Conservation (phyloP, 139 green algal genomes). For the Tetraselmis striata region DNA sequence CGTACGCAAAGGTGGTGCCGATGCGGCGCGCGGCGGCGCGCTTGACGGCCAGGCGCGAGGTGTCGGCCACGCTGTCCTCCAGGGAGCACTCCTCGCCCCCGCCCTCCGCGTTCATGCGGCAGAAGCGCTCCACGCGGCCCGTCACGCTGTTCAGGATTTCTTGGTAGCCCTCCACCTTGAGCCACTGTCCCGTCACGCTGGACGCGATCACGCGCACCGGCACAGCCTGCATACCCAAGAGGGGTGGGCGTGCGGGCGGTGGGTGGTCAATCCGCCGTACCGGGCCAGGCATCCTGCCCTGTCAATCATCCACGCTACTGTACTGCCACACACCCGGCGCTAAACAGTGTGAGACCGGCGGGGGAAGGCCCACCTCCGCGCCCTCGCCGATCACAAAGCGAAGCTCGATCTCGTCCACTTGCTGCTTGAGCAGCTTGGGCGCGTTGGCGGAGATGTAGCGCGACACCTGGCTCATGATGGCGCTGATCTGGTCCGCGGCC, state of each 20-base stretch:
- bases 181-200: constrained; percentile 24
- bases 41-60: background rate
- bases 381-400: constrained; percentile 3
- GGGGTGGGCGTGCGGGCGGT: no score
- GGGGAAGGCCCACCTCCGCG: constrained; percentile 1
- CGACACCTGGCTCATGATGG: constrained; percentile 1
- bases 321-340: no score
- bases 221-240: no score
- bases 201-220: constrained; percentile 23
- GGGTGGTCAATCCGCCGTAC: no score
- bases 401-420: constrained; percentile 28
- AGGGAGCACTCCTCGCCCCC: constrained; percentile 17
- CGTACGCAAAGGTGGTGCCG: constrained; percentile 5
- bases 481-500: background rate
- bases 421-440: constrained; percentile 6
- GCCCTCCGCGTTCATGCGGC: constrained; percentile 8
- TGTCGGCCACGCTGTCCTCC: background rate
- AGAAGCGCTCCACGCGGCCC: constrained; percentile 18
- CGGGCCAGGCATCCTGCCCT: no score
- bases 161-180: constrained; percentile 24
- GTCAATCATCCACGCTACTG: no score
- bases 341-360: no score
- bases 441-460: constrained; percentile 18
- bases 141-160: constrained; percentile 23
- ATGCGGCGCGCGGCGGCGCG: constrained; percentile 1